These are phyloP conservation scores for Bipolaris zeicola DNA, from an alignment of 2,329 filamentous ascomycete genomes.

Conservation along the genomic window DNA sequence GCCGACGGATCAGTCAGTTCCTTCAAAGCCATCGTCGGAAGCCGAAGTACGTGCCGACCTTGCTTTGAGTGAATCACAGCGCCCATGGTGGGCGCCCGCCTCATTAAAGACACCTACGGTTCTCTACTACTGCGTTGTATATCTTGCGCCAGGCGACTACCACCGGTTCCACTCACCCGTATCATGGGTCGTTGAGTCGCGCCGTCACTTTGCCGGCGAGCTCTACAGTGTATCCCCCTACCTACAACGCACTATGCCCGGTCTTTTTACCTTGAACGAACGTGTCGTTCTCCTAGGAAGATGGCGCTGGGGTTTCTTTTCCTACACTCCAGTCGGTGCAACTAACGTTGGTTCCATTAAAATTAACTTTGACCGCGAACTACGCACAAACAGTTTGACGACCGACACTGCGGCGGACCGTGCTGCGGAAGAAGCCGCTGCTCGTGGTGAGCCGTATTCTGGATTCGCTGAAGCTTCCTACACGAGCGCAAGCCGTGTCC, in stretches of 20 bases:
- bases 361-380: conserved; percentile 93
- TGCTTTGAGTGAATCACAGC: conserved; percentile 67
- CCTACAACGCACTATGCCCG: conserved; percentile 87
- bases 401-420: conserved; percentile 91
- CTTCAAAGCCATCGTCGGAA: conserved; percentile 71
- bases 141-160: conserved; percentile 96
- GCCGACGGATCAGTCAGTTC: conserved; percentile 74
- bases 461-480: conserved; percentile 95
- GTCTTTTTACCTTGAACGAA: conserved; percentile 95
- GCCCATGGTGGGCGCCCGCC: conserved; percentile 57
- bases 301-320: conserved; percentile 98
- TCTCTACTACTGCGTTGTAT: conserved; percentile 93
- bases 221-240: conserved; percentile 95
- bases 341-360: conserved; percentile 97
- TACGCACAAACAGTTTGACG: conserved; percentile 88
- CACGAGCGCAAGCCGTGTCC: conserved; percentile 72
- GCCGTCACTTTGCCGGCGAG: conserved; percentile 97
- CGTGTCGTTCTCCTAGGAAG: conserved; percentile 89
- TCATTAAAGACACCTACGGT: conserved; percentile 60
- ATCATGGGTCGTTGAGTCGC: conserved; percentile 91
- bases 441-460: conserved; percentile 79
- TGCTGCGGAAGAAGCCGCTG: conserved; percentile 78
- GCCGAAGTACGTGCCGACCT: conserved; percentile 84
- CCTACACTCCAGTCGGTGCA: conserved; percentile 91
- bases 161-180: conserved; percentile 97